Evolutionary conservation across 1,284 basidiomycete genomes (phyloP).

Genomic region (Termitomyces sp.): DNA sequence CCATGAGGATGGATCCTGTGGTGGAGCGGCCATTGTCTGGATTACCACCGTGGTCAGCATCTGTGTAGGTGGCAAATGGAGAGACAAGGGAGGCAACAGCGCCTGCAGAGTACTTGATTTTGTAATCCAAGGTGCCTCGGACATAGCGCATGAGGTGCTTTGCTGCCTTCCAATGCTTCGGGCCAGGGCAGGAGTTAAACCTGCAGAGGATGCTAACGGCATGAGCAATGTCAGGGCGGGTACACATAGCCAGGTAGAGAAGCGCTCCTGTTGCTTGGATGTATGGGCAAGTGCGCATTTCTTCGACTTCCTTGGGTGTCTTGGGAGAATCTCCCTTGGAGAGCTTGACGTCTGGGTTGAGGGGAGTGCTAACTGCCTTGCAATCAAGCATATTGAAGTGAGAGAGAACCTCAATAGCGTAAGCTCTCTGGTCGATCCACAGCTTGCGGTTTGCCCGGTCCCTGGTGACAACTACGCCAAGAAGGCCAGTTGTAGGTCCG

Average conservation of each 20-base stretch:
- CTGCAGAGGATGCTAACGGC: constrained; percentile 4
- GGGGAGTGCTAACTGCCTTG: background rate
- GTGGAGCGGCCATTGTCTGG: constrained; percentile 22
- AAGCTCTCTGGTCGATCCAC: constrained; percentile 5
- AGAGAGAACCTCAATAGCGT: constrained; percentile 5
- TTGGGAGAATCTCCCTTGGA: background rate
- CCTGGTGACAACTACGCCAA: constrained; percentile 2
- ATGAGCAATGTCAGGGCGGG: constrained; percentile 9
- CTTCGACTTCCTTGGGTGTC: background rate
- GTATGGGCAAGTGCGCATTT: background rate
- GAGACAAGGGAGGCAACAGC: background rate
- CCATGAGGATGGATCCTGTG: constrained; percentile 10
- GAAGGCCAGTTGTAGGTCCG: constrained; percentile 3
- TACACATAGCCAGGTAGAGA: constrained; percentile 10
- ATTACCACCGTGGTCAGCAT: constrained; percentile 25
- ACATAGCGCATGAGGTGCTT: constrained; percentile 11
- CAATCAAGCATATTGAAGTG: constrained; percentile 3
- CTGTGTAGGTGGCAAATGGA: constrained; percentile 15
- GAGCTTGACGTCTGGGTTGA: background rate
- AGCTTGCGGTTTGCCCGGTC: background rate
- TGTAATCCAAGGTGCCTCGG: constrained; percentile 7
- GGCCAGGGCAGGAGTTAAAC: constrained; percentile 8
- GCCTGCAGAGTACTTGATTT: constrained; percentile 1
- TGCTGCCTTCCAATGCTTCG: constrained; percentile 11
- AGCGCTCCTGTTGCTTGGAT: constrained; percentile 4